Evolutionary conservation across 441 rosid species (phyloP).

Genomic region (Populus tomentosa): DNA sequence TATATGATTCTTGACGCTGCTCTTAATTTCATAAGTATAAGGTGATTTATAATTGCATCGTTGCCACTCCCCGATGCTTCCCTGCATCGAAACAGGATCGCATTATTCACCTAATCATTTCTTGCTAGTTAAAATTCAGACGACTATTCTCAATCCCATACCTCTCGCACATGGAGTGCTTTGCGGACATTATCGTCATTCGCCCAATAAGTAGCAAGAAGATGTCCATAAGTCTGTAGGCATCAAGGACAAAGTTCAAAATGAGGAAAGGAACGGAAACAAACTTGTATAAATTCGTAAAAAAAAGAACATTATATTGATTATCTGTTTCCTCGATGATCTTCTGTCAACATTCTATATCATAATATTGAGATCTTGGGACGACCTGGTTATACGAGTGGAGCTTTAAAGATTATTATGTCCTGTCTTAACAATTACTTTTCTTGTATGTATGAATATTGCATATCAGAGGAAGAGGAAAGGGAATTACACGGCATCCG

Average conservation of each 20-base stretch:
- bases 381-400: too few relatives aligned
- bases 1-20: conserved; percentile 32
- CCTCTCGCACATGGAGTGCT: conserved; percentile 50
- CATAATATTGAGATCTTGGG: not conserved
- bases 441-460: too few relatives aligned
- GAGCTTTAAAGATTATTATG: not conserved
- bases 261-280: not conserved
- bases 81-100: conserved; percentile 14
- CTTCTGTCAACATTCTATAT: not conserved
- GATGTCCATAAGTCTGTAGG: conserved; percentile 36
- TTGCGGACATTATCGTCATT: conserved; percentile 48
- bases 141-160: not conserved
- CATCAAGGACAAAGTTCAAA: not conserved
- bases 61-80: conserved; percentile 42
- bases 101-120: not conserved
- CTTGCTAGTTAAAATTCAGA: not conserved
- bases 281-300: not conserved
- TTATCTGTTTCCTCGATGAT: not conserved
- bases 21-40: conserved; percentile 29
- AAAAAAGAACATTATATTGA: not conserved
- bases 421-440: too few relatives aligned
- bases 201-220: conserved; percentile 47
- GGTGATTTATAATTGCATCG: conserved; percentile 43
- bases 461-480: not conserved
- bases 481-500: conserved; percentile 39